Percentiles rank a stretch among this genome's conserved stretches.
Evolutionary conservation across 495 filamentous ascomycete species (phyloP).

Genomic region (Filosporella fistucella): DNA sequence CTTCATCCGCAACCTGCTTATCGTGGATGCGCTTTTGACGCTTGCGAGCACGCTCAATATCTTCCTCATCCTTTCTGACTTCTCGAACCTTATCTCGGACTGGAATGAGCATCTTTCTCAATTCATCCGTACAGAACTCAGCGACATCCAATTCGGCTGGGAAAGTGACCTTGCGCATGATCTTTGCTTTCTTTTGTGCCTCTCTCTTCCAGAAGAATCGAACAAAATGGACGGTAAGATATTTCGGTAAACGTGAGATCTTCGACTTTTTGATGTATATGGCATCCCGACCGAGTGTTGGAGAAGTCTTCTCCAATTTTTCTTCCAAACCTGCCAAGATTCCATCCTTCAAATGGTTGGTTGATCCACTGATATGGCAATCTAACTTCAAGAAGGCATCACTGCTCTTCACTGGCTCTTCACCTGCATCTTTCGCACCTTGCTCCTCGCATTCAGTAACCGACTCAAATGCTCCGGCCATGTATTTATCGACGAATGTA

Average conservation of each 20-base stretch:
- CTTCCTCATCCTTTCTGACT: constrained; percentile 88
- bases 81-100: constrained; percentile 94
- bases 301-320: constrained; percentile 85
- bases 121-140: constrained; percentile 91
- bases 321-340: constrained; percentile 77
- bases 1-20: constrained; percentile 49
- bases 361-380: constrained; percentile 84
- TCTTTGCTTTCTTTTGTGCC: constrained; percentile 96
- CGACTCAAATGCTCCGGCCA: constrained; percentile 75
- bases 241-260: constrained; percentile 86
- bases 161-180: constrained; percentile 97
- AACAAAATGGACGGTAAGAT: constrained; percentile 94
- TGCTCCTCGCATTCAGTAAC: constrained; percentile 79
- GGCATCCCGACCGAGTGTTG: constrained; percentile 69
- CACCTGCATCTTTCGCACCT: constrained; percentile 68
- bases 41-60: constrained; percentile 82
- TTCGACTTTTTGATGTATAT: constrained; percentile 85
- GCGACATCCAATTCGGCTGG: constrained; percentile 88
- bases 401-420: constrained; percentile 58
- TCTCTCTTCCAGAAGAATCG: constrained; percentile 97
- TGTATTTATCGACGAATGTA: constrained; percentile 87
- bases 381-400: constrained; percentile 90
- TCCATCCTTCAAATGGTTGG: constrained; percentile 86
- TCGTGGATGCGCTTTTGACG: constrained; percentile 73
- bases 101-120: constrained; percentile 77